phyloP scores from a whole-genome alignment of 495 filamentous ascomycete genomes.

The Aspergillus nidulans region DNA sequence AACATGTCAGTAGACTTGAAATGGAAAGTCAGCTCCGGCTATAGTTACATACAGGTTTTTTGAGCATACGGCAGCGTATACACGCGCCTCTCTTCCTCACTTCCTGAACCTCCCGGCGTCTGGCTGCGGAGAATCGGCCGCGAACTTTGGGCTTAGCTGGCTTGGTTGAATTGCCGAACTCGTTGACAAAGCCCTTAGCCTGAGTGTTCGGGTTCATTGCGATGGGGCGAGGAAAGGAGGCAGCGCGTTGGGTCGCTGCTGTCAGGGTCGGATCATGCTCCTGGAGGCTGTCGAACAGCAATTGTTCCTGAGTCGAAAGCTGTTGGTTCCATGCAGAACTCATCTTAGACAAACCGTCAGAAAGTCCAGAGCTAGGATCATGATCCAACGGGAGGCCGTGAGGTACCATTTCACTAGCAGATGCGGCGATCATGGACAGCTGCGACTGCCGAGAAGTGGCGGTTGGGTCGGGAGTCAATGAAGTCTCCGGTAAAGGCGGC shows the following conservation, averaged over 20 bases:
- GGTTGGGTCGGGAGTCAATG: constrained; percentile 36
- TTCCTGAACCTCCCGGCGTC: constrained; percentile 75
- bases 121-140: constrained; percentile 60
- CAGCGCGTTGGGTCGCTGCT: constrained; percentile 42
- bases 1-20: background rate
- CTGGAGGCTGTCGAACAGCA: constrained; percentile 44
- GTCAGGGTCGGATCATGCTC: constrained; percentile 44
- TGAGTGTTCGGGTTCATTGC: constrained; percentile 52
- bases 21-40: background rate
- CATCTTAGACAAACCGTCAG: constrained; percentile 35
- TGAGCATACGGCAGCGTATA: constrained; percentile 79
- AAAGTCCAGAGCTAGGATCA: constrained; percentile 22
- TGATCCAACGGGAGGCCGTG: constrained; percentile 40
- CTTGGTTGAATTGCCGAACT: constrained; percentile 51
- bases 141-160: constrained; percentile 55
- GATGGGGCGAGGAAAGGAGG: constrained; percentile 48
- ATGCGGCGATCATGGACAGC: constrained; percentile 47
- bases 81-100: constrained; percentile 79
- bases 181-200: constrained; percentile 54
- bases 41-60: constrained; percentile 58
- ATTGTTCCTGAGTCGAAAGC: constrained; percentile 42
- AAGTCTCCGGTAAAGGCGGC: constrained; percentile 35
- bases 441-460: constrained; percentile 43
- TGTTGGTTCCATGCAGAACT: constrained; percentile 35
- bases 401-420: constrained; percentile 46